Evolutionary conservation across 2,329 filamentous ascomycete species (phyloP).

Genomic region (Penicillium sp.): DNA sequence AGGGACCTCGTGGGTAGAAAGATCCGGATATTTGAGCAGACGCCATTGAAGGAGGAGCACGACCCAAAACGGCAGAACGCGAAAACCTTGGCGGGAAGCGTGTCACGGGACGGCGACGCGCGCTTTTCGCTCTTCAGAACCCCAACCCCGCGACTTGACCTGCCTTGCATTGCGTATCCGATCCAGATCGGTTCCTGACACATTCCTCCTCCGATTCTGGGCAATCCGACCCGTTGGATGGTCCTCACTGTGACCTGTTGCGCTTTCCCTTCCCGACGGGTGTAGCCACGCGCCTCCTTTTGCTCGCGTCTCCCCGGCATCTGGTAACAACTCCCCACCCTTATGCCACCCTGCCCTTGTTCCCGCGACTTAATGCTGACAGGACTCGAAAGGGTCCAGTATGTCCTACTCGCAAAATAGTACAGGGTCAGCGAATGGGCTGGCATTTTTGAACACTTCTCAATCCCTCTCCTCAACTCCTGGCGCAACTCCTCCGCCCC

Average conservation of each 20-base stretch:
- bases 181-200: constrained; percentile 14
- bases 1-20: constrained; percentile 2
- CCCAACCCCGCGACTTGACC: constrained; percentile 24
- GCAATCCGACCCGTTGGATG: constrained; percentile 8
- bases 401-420: constrained; percentile 44
- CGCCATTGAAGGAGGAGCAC: constrained; percentile 21
- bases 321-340: constrained; percentile 22
- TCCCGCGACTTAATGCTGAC: constrained; percentile 8
- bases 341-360: constrained; percentile 14
- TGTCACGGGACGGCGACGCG: constrained; percentile 27
- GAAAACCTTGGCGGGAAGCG: constrained; percentile 24
- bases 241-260: constrained; percentile 15
- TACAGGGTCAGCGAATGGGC: constrained; percentile 38
- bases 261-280: constrained; percentile 24
- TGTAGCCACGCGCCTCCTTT: constrained; percentile 34
- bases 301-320: constrained; percentile 28
- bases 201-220: constrained; percentile 9
- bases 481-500: constrained; percentile 46
- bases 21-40: constrained; percentile 16
- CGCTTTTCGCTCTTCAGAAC: constrained; percentile 14
- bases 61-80: constrained; percentile 22
- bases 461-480: constrained; percentile 48
- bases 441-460: constrained; percentile 42
- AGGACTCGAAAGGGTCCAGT: constrained; percentile 1
- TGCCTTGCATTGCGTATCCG: constrained; percentile 20